phyloP scores from a whole-genome alignment of 768 basidiomycete genomes.

The Mycena latifolia region DNA sequence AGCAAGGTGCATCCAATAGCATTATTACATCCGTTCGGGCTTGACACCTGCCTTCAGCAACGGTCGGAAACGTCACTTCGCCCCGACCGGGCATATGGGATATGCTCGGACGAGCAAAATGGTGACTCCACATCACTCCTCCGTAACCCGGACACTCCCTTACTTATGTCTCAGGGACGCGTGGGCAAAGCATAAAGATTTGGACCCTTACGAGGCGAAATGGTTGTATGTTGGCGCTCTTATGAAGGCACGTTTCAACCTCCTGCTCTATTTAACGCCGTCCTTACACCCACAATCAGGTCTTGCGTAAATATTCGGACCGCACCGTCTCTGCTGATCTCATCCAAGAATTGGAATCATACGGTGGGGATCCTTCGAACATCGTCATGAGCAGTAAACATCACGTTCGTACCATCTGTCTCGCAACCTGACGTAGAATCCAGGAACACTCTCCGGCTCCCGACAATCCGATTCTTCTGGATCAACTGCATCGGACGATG shows the following conservation, averaged over 20 bases:
- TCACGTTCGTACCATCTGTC: background rate
- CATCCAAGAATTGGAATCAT: slow-evolving; percentile 83
- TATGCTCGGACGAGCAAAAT: slow-evolving; percentile 93
- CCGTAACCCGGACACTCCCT: slow-evolving; percentile 4
- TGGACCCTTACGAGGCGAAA: slow-evolving; percentile 85
- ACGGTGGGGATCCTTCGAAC: slow-evolving; percentile 74
- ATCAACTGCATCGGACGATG: slow-evolving; percentile 67
- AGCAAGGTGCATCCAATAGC: slow-evolving; percentile 77
- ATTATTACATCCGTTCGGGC: slow-evolving; percentile 16
- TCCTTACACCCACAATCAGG: slow-evolving; percentile 54
- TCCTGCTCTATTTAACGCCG: background rate
- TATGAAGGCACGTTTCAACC: slow-evolving; percentile 68
- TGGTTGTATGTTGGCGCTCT: slow-evolving; percentile 91
- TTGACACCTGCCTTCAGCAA: slow-evolving; percentile 66
- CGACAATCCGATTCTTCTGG: slow-evolving; percentile 73
- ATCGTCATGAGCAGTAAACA: slow-evolving; percentile 73
- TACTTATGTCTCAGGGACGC: slow-evolving; percentile 76
- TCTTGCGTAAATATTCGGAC: slow-evolving; percentile 85
- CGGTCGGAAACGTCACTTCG: slow-evolving; percentile 86
- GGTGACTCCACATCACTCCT: slow-evolving; percentile 59
- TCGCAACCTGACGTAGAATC: slow-evolving; percentile 12
- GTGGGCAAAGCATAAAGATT: slow-evolving; percentile 93
- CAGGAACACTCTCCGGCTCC: slow-evolving; percentile 62
- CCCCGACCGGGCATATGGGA: slow-evolving; percentile 90
- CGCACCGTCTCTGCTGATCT: slow-evolving; percentile 82